Conservation (phyloP, 2,329 filamentous ascomycete genomes). For the Ceratocystis colombiana region DNA sequence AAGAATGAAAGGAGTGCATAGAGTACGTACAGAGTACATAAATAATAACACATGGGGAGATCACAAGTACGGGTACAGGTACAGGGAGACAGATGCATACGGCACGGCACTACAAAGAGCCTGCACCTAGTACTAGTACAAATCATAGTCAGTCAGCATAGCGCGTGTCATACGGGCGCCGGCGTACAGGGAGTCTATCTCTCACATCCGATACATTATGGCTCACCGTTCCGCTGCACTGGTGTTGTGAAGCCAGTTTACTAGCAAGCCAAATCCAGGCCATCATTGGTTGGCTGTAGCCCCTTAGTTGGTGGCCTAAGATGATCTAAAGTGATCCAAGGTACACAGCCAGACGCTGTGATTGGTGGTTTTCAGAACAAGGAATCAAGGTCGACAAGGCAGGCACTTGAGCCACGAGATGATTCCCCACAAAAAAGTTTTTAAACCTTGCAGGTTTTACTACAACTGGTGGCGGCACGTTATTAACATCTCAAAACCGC, state of each 20-base stretch:
- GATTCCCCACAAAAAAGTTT: conserved; percentile 20
- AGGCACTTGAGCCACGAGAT: conserved; percentile 12
- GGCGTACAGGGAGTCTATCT: not conserved
- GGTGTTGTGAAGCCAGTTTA: not conserved
- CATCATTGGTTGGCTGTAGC: not conserved
- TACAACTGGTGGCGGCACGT: not conserved
- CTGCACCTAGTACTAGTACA: not conserved
- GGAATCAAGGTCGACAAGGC: conserved; percentile 12
- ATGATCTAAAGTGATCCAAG: not conserved
- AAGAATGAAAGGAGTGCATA: conserved; percentile 1
- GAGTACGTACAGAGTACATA: conserved; percentile 7
- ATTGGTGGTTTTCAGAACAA: not conserved
- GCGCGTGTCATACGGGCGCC: not conserved
- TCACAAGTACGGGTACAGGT: not conserved
- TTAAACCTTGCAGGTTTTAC: conserved; percentile 4
- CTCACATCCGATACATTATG: not conserved
- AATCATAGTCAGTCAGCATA: not conserved
- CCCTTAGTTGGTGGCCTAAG: not conserved
- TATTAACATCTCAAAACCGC: conserved; percentile 6
- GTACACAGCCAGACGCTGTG: not conserved
- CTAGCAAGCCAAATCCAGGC: not conserved
- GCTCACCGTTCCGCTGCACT: not conserved
- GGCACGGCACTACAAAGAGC: too few species aligned
- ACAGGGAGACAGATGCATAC: not conserved
- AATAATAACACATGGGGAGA: not conserved